Evolutionary conservation across 805 yeast genomes (phyloP).

Genomic region (Starmerella tilneyi): DNA sequence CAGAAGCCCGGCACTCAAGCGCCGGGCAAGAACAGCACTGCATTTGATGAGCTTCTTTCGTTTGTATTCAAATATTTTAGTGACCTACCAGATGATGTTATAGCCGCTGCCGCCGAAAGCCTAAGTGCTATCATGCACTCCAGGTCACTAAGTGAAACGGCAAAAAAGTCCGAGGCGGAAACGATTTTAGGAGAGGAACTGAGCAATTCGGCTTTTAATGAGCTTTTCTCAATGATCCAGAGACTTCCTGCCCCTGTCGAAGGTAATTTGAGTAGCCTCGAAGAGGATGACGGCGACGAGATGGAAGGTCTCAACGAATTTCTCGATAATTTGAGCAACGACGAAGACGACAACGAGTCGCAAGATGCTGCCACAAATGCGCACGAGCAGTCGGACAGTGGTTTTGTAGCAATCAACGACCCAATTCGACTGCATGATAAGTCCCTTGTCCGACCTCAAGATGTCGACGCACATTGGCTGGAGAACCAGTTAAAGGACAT

Average conservation of each 20-base stretch:
- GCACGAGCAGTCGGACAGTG: slow-evolving; percentile 7
- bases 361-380: slow-evolving; percentile 4
- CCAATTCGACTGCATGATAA: slow-evolving; percentile 12
- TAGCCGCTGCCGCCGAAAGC: slow-evolving; percentile 52
- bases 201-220: slow-evolving; percentile 18
- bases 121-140: slow-evolving; percentile 46
- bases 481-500: slow-evolving; percentile 33
- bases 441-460: slow-evolving; percentile 31
- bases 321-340: slow-evolving; percentile 29
- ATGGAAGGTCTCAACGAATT: slow-evolving; percentile 28
- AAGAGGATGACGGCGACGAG: slow-evolving; percentile 24
- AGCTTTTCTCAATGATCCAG: slow-evolving; percentile 24
- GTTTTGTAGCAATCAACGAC: slow-evolving; percentile 15
- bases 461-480: slow-evolving; percentile 45
- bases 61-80: slow-evolving; percentile 51
- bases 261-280: slow-evolving; percentile 25
- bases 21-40: not conserved
- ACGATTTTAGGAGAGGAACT: slow-evolving; percentile 38
- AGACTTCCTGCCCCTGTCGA: slow-evolving; percentile 6
- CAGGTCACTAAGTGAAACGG: slow-evolving; percentile 36
- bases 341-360: slow-evolving; percentile 19
- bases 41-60: slow-evolving; percentile 41
- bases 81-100: slow-evolving; percentile 67
- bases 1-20: not conserved
- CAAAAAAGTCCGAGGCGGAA: slow-evolving; percentile 43